Conservation (phyloP, 306 rosid species). For the Acacia acuminata region DNA sequence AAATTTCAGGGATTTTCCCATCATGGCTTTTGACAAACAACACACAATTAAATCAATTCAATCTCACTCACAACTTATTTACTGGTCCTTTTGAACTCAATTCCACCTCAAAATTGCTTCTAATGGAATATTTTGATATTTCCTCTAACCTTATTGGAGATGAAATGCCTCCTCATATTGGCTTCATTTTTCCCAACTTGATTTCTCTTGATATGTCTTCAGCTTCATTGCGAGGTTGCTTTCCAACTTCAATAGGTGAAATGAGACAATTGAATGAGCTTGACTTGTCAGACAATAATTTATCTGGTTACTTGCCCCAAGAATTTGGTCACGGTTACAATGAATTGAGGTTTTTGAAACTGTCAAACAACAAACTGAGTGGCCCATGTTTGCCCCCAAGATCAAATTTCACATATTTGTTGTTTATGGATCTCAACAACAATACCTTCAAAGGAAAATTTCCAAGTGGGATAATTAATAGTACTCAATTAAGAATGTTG, state of each 20-base stretch:
- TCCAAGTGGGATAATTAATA: background rate
- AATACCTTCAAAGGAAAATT: background rate
- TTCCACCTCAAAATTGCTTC: no score
- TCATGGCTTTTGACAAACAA: slow-evolving; percentile 29
- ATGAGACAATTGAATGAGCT: background rate
- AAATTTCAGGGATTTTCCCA: slow-evolving; percentile 11
- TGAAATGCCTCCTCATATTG: no score
- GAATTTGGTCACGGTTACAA: background rate
- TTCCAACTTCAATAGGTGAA: slow-evolving; percentile 19
- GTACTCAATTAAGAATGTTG: background rate
- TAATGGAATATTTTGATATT: no score
- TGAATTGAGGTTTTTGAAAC: background rate
- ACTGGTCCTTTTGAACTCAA: no score
- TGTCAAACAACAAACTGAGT: slow-evolving; percentile 6
- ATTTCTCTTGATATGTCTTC: no score
- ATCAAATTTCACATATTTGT: background rate
- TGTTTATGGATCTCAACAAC: background rate
- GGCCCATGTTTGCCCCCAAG: background rate
- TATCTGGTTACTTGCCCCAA: slow-evolving; percentile 1
- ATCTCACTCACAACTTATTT: no score
- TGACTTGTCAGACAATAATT: slow-evolving; percentile 28
- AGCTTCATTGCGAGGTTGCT: background rate
- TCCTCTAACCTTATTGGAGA: no score
- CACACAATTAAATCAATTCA: background rate
- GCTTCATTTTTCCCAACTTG: no score